Base-by-base conservation (phyloP, 345 rosid genomes). In the Brassica juncea region DNA sequence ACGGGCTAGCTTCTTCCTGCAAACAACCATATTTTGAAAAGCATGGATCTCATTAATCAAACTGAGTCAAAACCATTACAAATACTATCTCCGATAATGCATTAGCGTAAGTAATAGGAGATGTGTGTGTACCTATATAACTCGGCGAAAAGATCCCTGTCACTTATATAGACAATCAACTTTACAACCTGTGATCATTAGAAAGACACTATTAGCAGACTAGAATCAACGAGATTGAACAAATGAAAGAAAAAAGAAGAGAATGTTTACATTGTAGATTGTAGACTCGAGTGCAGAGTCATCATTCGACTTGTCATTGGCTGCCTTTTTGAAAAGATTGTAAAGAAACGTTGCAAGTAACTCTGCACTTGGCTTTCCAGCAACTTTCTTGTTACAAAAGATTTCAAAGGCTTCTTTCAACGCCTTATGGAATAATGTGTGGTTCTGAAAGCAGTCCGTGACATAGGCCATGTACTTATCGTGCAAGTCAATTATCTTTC, bases 141-240 rank as follows among this genome's bases (percentile, higher is more conserved):
- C 77, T 92, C 97, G 2, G 90, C 96, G 71, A 88, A 92, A 62
- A 92, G 84, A 74, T 92, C 97, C 79, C 88, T 92, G 68, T 92
- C 96, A 54, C 88, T 84, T 44, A 88, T 84, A 77, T 91, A 89
- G 0, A 83, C 87, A 68, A 92, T 93, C 84, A 93, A 79, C 83
- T 88, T 89, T 32, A 95, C 98, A 4, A 90, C 74, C 80, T 76
- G 37, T 57, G 16, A 44, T 11, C 58, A 27, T 60, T 19, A 19
- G 15, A 47, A n/a, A 47, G 8, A 4, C n/a, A 11, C 6, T 62
- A 31, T 52, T 44, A 74, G 64, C 54, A 74, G 12, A 23, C 15
- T 31, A 63, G 21, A 5, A 16, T 65, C 57, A 19, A 23, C 62
- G 58, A 60, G 23, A 72, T 15, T 31, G 57, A 30, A 8, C 9